Base-by-base conservation (phyloP, 2,329 filamentous ascomycete genomes). In the Venturia asperata region DNA sequence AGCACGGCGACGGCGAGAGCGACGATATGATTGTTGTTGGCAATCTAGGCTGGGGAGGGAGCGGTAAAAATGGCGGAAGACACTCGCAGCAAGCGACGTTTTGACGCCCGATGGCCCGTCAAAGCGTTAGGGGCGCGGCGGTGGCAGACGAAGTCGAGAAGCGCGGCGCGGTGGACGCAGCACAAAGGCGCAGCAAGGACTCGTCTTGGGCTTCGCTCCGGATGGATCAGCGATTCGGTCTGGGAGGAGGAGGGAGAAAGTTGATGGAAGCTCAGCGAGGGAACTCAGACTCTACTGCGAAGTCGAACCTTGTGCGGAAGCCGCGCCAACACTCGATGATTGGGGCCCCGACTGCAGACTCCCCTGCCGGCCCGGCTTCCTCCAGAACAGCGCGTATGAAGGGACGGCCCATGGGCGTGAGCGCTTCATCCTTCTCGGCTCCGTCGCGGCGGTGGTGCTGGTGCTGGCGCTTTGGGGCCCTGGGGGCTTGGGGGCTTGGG, bases 1-100 rank as follows among this genome's bases (percentile, higher is more conserved):
- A 37, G 52, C 17, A 6, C 9, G 1, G 52, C 52, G 30, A 37
- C 17, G 39, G 30, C 30, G 30, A 6, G 30, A 27, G 9, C 52
- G 52, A 58, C 52, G 19, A 58, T 19, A 37, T 58, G 52, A 27
- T n/a, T 15, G 52, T 21, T n/a, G 52, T 34, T 37, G 30, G 30
- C 19, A n/a, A 58, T 58, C 15, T n/a, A 37, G 52, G 52, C 30
- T n/a, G 27, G 13, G 2, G 17, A 17, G 47, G 21, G 24, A 13
- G 47, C 47, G 45, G 3, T 5, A 21, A 52, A 52, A 52, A 52
- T 10, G 47, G 47, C 47, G 47, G 21, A 52, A 52, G 21, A 52
- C 47, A 52, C 47, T 52, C 47, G 47, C 47, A 52, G 21, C 47
- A 52, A 52, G 47, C 47, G 47, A 52, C 47, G 9, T n/a, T n/a